Conservation (phyloP, 2,329 filamentous ascomycete species). For the Colletotrichum falcatum region DNA sequence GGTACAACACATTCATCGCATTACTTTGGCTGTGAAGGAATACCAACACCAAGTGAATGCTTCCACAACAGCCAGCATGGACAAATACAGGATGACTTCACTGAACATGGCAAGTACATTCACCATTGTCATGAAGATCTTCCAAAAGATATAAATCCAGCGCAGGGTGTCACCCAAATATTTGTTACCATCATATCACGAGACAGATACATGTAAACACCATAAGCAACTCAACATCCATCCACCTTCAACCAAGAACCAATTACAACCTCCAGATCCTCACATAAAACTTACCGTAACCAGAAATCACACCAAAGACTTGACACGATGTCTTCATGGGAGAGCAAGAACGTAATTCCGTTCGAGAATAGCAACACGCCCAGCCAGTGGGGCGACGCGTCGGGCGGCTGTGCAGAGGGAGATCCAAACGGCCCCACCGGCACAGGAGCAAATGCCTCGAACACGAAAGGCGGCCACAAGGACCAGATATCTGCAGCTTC, state of each 20-base stretch:
- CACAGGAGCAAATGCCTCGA: background rate
- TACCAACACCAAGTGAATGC: background rate
- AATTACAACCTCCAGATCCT: too few species aligned
- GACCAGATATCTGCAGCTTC: slow-evolving; percentile 2
- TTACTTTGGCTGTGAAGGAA: background rate
- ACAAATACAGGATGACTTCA: background rate
- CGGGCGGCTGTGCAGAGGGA: background rate
- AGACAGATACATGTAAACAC: background rate
- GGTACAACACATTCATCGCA: background rate
- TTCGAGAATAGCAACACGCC: background rate
- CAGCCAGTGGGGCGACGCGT: background rate
- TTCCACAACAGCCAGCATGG: too few species aligned
- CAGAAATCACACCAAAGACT: too few species aligned
- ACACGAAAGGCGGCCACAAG: background rate
- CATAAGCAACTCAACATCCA: background rate
- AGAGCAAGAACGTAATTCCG: background rate
- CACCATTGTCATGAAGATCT: too few species aligned
- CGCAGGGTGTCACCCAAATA: too few species aligned
- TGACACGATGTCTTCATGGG: background rate
- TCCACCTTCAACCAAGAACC: background rate
- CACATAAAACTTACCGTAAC: too few species aligned
- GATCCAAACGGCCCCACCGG: slow-evolving; percentile 8
- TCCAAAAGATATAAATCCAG: background rate
- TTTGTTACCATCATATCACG: background rate
- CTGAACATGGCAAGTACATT: background rate